These are phyloP conservation scores for Nakaseomyces kungkrabaensis DNA, from an alignment of 1,139 yeast genomes.

Conservation along the genomic window DNA sequence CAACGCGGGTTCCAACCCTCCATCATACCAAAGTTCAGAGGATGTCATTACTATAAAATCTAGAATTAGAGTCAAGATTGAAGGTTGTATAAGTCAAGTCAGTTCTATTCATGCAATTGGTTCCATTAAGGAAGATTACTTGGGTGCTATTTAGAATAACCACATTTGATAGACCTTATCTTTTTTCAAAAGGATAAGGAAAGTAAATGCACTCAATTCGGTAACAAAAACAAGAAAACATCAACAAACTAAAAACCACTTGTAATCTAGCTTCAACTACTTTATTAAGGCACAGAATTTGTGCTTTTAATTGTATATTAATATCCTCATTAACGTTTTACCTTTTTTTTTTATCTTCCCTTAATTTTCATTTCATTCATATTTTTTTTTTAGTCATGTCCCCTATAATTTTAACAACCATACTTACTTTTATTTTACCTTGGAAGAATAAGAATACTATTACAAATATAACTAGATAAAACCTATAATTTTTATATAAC, in stretches of 20 bases:
- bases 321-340: neutral
- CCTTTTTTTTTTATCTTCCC: neutral
- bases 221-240: neutral
- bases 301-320: neutral
- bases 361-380: neutral
- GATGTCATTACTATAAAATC: slow-evolving; percentile 92
- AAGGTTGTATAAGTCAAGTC: slow-evolving; percentile 96
- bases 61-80: slow-evolving; percentile 85
- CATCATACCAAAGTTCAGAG: slow-evolving; percentile 94
- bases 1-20: slow-evolving; percentile 94
- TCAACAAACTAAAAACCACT: neutral
- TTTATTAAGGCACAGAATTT: neutral
- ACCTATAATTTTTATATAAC: neutral
- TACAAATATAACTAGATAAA: neutral
- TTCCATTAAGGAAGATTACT: slow-evolving; percentile 90
- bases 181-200: too few relatives aligned
- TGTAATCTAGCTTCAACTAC: too few relatives aligned
- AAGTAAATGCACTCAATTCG: too few relatives aligned
- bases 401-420: neutral
- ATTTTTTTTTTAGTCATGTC: neutral
- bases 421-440: too few relatives aligned
- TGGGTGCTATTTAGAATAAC: slow-evolving; percentile 58
- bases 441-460: too few relatives aligned
- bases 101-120: slow-evolving; percentile 97
- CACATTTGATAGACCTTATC: too few relatives aligned